Base-by-base conservation (phyloP, 805 yeast species). In the Yarrowia sp. region DNA sequence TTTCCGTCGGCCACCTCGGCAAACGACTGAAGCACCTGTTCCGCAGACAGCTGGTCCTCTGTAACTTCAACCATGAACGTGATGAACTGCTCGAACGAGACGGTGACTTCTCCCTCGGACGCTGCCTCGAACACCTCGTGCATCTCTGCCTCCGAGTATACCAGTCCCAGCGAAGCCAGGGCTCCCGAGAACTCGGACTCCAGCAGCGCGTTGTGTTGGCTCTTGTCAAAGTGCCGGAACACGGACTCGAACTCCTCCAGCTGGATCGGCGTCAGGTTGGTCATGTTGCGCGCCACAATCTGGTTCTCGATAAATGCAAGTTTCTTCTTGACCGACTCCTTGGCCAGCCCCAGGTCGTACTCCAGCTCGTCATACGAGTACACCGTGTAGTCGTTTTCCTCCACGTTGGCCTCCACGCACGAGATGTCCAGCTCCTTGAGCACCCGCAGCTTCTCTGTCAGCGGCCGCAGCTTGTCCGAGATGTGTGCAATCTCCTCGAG, bases 151-250 rank as follows among this genome's bases (percentile, higher is more conserved):
- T 70, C 73, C 1, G 70, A 63, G 47, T 76, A 70, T 5, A 71
- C 73, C 1, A 77, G 73, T 21, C 81, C 80, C 22, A 80, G 68
- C 39, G 75, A 70, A n/a, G 74, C 73, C 63, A 80, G 67, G 2
- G 81, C 79, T 0, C 75, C 76, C 3, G 73, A 69, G 63, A 81
- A 81, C 67, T 81, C 84, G 10, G 64, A 53, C 61, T 76, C 76
- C 32, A 73, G 72, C 60, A 81, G 68, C 33, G 73, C 70, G 36
- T 74, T 73, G 62, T 75, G 76, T 47, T 71, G 71, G 1, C 75
- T 73, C 31, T 68, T 70, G 63, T 74, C 77, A 63, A 77, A 77
- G 63, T 74, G 76, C 10, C 79, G 68, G 64, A 81, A 81, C 14
- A 78, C 75, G 4, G 76, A 67, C 64, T 78, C 80, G 65, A 77